Evolutionary conservation across 2,329 filamentous ascomycete genomes (phyloP).

Genomic region (Sclerotinia minor): DNA sequence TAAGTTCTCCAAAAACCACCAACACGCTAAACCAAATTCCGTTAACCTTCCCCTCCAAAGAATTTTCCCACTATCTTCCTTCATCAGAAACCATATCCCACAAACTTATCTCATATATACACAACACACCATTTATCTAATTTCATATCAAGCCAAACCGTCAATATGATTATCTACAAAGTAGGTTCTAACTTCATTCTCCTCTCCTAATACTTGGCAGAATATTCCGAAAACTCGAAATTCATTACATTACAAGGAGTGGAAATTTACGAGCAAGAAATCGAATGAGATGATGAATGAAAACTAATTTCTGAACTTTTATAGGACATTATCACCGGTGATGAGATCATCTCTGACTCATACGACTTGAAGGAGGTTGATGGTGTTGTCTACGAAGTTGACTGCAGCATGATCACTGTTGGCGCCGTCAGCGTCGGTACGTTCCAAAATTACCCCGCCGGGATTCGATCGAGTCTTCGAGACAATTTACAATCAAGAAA

Average conservation of each 20-base stretch:
- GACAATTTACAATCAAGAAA: neutral
- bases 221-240: neutral
- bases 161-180: slow-evolving; percentile 60
- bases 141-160: slow-evolving; percentile 27
- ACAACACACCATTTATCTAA: neutral
- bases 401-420: slow-evolving; percentile 87
- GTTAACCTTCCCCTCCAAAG: slow-evolving; percentile 26
- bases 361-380: slow-evolving; percentile 81
- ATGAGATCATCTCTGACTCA: slow-evolving; percentile 97
- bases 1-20: neutral
- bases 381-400: slow-evolving; percentile 80
- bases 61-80: slow-evolving; percentile 21
- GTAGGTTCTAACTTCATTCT: slow-evolving; percentile 38
- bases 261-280: slow-evolving; percentile 1
- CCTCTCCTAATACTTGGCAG: slow-evolving; percentile 22
- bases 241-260: neutral
- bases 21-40: slow-evolving; percentile 4
- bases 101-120: slow-evolving; percentile 7
- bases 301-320: slow-evolving; percentile 23
- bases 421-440: slow-evolving; percentile 71
- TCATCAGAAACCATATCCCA: slow-evolving; percentile 15
- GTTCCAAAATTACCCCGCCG: slow-evolving; percentile 27
- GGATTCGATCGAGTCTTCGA: slow-evolving; percentile 11
- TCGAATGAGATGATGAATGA: slow-evolving; percentile 12
- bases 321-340: slow-evolving; percentile 83